Evolutionary conservation across 306 rosid species (phyloP).

Genomic region (Alnus glutinosa): DNA sequence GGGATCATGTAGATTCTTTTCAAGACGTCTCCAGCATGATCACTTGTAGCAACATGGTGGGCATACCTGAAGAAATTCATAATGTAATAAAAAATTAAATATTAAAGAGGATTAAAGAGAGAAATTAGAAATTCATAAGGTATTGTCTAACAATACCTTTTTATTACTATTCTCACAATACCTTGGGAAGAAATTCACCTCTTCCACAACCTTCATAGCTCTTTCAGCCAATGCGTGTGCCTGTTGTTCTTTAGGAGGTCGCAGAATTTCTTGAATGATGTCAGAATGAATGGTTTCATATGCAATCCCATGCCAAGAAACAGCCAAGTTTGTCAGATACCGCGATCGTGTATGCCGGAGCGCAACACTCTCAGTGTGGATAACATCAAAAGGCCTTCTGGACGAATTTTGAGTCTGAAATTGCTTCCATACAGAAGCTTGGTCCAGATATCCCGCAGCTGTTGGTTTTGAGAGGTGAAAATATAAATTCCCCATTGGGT

Average conservation of each 20-base stretch:
- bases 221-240: constrained; percentile 46
- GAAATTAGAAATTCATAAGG: no score
- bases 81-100: no score
- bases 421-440: constrained; percentile 57
- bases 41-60: constrained; percentile 74
- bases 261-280: constrained; percentile 40
- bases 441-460: constrained; percentile 67
- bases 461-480: constrained; percentile 73
- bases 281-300: constrained; percentile 47
- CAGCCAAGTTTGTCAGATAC: constrained; percentile 47
- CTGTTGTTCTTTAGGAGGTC: constrained; percentile 46
- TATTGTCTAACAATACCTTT: no score
- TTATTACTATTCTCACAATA: no score
- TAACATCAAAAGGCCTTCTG: constrained; percentile 52
- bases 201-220: constrained; percentile 51
- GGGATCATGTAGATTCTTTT: constrained; percentile 74
- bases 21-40: constrained; percentile 69
- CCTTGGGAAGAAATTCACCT: constrained; percentile 57
- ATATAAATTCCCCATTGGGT: constrained; percentile 33
- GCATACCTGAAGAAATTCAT: constrained; percentile 31
- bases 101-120: no score
- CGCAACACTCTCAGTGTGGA: constrained; percentile 69
- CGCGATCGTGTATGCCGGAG: constrained; percentile 58
- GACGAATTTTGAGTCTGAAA: constrained; percentile 62
- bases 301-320: constrained; percentile 70